phyloP scores from a whole-genome alignment of 805 yeast species.

The Wickerhamiella kazuoi region DNA sequence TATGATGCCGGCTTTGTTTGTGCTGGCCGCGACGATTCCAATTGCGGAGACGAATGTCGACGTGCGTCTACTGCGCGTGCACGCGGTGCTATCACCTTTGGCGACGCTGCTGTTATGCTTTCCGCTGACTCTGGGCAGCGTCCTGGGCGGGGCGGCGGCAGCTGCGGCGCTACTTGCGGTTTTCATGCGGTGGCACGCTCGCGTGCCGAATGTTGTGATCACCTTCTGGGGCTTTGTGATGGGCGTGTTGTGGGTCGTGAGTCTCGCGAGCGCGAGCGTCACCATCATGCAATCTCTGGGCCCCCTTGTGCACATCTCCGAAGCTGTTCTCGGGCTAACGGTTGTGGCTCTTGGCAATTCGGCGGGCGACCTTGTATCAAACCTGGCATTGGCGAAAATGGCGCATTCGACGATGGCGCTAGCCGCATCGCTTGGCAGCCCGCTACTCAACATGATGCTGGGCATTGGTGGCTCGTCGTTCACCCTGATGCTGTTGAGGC shows the following conservation, averaged over 20 bases:
- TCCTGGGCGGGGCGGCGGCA: neutral
- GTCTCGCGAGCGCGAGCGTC: constrained; percentile 55
- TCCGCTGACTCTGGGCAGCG: neutral
- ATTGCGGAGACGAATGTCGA: constrained; percentile 1
- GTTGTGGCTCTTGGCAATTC: constrained; percentile 88
- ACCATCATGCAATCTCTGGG: constrained; percentile 44
- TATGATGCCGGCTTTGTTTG: constrained; percentile 19
- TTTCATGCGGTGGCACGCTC: neutral
- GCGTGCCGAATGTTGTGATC: constrained; percentile 2
- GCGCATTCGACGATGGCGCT: constrained; percentile 82
- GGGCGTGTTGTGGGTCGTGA: constrained; percentile 51
- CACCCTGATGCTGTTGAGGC: constrained; percentile 21
- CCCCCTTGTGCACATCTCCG: constrained; percentile 41
- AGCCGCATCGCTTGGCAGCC: constrained; percentile 94
- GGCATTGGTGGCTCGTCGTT: constrained; percentile 70
- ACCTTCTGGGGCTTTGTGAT: constrained; percentile 40
- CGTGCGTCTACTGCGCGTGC: neutral
- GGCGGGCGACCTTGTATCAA: constrained; percentile 73
- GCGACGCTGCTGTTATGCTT: neutral
- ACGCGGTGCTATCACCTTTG: constrained; percentile 3
- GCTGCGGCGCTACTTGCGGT: neutral
- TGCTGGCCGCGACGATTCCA: constrained; percentile 20
- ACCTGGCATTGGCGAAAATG: constrained; percentile 58
- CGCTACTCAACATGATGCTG: constrained; percentile 55
- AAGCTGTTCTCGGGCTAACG: constrained; percentile 71